These are phyloP conservation scores for Eragrostis nindensis DNA, from an alignment of 176 grass and related monocot genomes.

Conservation along the genomic window DNA sequence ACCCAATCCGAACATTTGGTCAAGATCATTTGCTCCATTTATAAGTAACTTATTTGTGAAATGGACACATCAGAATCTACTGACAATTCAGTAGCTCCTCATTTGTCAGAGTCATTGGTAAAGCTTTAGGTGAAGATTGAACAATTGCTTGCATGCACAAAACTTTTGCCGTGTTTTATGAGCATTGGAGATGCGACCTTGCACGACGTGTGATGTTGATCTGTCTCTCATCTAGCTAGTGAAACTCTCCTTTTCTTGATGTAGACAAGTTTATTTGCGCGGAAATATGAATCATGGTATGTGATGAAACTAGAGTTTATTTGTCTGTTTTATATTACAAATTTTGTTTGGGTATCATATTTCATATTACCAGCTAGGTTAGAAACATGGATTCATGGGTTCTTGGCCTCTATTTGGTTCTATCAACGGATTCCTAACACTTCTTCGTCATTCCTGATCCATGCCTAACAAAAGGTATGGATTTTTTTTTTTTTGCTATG, in stretches of 20 bases:
- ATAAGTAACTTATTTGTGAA: conserved; percentile 14
- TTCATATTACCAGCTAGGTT: background rate
- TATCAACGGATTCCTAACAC: too few relatives aligned
- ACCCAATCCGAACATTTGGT: conserved; percentile 34
- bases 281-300: background rate
- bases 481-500: too few relatives aligned
- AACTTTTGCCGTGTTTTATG: background rate
- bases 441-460: background rate
- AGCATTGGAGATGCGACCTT: background rate
- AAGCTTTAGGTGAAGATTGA: conserved; percentile 2
- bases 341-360: background rate
- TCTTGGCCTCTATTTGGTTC: background rate
- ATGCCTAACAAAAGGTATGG: background rate
- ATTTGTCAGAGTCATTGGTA: background rate
- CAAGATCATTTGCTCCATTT: conserved; percentile 29
- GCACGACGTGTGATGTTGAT: conserved; percentile 3
- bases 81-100: background rate
- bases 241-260: background rate
- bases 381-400: background rate
- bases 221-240: background rate
- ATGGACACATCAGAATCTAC: conserved; percentile 18
- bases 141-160: background rate
- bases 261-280: background rate
- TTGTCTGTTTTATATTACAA: background rate
- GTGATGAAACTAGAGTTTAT: background rate